Percentiles rank a stretch among this genome's conserved stretches.
phyloP scores from a whole-genome alignment of 1,284 basidiomycete genomes.

The Cryptococcus sp. region DNA sequence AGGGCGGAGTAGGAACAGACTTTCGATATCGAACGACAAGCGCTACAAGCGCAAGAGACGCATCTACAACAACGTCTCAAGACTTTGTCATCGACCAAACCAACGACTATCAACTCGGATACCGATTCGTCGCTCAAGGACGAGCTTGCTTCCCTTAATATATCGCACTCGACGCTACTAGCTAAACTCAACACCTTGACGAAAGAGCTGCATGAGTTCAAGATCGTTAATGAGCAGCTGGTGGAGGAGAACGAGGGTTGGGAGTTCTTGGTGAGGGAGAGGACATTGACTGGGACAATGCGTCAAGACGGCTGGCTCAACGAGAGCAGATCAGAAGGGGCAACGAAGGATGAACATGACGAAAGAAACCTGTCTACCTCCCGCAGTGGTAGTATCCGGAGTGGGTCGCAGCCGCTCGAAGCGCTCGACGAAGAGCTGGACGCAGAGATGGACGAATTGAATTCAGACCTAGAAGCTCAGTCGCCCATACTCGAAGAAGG shows the following conservation, averaged over 20 bases:
- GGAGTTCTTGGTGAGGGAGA: conserved; percentile 84
- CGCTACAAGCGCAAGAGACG: conserved; percentile 41
- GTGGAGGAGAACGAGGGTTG: conserved; percentile 90
- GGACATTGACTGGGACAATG: conserved; percentile 81
- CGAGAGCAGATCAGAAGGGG: no score
- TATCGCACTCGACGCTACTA: conserved; percentile 40
- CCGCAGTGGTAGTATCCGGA: conserved; percentile 33
- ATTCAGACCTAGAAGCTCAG: conserved; percentile 39
- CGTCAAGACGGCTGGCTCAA: conserved; percentile 56
- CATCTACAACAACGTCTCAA: conserved; percentile 40
- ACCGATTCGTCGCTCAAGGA: conserved; percentile 30
- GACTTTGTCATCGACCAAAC: conserved; percentile 18
- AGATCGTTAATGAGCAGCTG: conserved; percentile 35
- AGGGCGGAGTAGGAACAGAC: conserved; percentile 35
- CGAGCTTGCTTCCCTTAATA: conserved; percentile 40
- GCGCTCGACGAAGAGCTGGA: conserved; percentile 43
- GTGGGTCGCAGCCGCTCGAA: conserved; percentile 49
- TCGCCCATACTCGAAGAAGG: conserved; percentile 36
- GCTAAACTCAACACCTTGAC: conserved; percentile 40
- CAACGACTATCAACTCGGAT: conserved; percentile 2
- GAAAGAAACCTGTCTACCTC: conserved; percentile 25
- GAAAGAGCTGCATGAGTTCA: conserved; percentile 43
- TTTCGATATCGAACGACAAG: conserved; percentile 48
- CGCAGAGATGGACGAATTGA: conserved; percentile 41
- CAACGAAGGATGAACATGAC: conserved; percentile 57